Conservation (phyloP, 345 rosid species). For the Salix dunnii region DNA sequence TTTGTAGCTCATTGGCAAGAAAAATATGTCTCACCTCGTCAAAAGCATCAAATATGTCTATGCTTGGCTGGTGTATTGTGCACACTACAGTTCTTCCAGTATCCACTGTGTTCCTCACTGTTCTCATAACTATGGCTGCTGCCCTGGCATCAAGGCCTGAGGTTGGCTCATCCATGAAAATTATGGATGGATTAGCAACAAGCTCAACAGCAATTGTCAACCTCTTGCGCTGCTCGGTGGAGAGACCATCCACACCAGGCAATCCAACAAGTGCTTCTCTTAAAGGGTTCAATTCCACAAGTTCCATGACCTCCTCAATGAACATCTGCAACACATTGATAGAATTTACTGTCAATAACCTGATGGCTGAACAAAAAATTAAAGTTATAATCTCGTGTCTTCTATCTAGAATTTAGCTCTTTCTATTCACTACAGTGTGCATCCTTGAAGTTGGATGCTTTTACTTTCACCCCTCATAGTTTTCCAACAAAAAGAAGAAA, state of each 20-base stretch:
- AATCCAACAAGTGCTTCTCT: slow-evolving; percentile 57
- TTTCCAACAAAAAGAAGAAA: background rate
- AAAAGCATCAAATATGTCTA: slow-evolving; percentile 64
- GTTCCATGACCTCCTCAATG: slow-evolving; percentile 72
- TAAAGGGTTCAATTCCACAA: slow-evolving; percentile 51
- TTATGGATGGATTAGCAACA: slow-evolving; percentile 68
- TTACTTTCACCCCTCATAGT: background rate
- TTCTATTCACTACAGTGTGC: background rate
- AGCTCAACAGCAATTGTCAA: slow-evolving; percentile 68
- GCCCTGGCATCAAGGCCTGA: slow-evolving; percentile 77
- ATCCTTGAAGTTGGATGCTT: background rate
- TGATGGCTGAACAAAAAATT: background rate
- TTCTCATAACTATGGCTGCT: slow-evolving; percentile 75
- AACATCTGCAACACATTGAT: slow-evolving; percentile 44
- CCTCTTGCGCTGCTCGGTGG: slow-evolving; percentile 64
- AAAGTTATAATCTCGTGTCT: background rate
- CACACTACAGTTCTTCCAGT: slow-evolving; percentile 70
- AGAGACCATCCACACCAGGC: slow-evolving; percentile 59
- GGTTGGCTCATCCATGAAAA: slow-evolving; percentile 78
- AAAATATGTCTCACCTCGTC: slow-evolving; percentile 44
- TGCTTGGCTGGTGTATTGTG: slow-evolving; percentile 77
- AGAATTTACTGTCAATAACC: background rate
- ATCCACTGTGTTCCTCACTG: slow-evolving; percentile 66
- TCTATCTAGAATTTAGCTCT: background rate
- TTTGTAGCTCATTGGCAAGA: background rate